Conservation (phyloP, 225 moss, liverwort and hornwort species). For the Ulota crispa region DNA sequence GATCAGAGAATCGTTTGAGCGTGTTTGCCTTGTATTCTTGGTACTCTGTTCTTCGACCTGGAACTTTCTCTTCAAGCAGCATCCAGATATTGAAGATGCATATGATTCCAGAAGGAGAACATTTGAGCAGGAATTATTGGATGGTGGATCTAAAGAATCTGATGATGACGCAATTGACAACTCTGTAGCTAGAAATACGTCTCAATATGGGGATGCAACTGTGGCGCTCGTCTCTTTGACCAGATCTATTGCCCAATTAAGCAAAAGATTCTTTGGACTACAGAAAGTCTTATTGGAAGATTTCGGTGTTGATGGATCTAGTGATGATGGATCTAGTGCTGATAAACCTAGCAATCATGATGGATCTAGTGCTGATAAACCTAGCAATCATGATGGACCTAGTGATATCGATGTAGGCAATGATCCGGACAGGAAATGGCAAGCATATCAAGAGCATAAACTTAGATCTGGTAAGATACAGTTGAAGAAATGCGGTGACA, state of each 20-base stretch:
- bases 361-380: neutral
- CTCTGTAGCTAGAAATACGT: no score
- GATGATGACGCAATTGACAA: no score
- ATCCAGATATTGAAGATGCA: neutral
- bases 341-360: no score
- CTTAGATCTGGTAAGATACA: neutral
- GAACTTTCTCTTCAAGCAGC: slow-evolving; percentile 12
- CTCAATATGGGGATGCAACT: no score
- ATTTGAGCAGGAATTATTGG: no score
- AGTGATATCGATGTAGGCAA: neutral
- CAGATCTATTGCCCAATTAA: neutral
- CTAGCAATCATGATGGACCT: no score
- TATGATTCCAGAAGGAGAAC: no score
- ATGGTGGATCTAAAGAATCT: no score
- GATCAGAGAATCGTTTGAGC: neutral
- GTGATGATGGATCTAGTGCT: no score
- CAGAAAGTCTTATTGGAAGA: no score
- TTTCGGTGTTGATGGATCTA: no score
- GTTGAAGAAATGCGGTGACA: neutral
- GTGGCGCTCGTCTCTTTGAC: no score
- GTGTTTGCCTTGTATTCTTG: slow-evolving; percentile 1
- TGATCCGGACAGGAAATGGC: slow-evolving; percentile 10
- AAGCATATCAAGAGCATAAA: neutral
- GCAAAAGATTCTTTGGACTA: neutral
- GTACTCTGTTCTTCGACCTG: neutral